Evolutionary conservation across 495 filamentous ascomycete species (phyloP).

Genomic region (Xylaria curta): DNA sequence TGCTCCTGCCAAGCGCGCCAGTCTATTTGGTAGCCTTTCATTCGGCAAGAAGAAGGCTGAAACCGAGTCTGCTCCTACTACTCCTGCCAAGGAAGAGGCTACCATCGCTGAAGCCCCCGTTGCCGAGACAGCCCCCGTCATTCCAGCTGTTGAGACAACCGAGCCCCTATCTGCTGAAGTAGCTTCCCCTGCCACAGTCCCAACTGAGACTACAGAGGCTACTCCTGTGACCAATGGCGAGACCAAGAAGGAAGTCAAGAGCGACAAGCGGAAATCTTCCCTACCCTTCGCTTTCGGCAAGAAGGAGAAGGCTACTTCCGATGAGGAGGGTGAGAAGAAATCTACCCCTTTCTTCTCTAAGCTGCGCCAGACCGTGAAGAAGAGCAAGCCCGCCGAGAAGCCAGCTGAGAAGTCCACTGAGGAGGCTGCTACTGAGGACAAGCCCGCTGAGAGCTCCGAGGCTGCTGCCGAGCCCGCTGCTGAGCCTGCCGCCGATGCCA

Average conservation of each 20-base stretch:
- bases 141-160: conserved; percentile 62
- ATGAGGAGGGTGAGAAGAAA: conserved; percentile 61
- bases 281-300: conserved; percentile 59
- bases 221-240: conserved; percentile 56
- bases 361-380: conserved; percentile 62
- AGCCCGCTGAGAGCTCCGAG: conserved; percentile 61
- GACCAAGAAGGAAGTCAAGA: conserved; percentile 58
- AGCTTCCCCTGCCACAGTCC: conserved; percentile 49
- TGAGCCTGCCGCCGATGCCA: conserved; percentile 31
- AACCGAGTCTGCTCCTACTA: conserved; percentile 43
- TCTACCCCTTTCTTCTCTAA: conserved; percentile 62
- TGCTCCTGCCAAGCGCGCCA: conserved; percentile 50
- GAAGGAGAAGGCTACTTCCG: conserved; percentile 57
- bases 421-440: conserved; percentile 48
- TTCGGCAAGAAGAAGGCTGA: conserved; percentile 60
- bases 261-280: conserved; percentile 63
- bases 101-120: conserved; percentile 50
- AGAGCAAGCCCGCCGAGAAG: conserved; percentile 51
- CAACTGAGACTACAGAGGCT: conserved; percentile 51
- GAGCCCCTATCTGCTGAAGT: conserved; percentile 59
- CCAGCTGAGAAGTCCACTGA: conserved; percentile 59
- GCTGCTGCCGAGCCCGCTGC: conserved; percentile 52
- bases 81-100: conserved; percentile 45
- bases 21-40: conserved; percentile 60
- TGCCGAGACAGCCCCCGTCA: conserved; percentile 61